Evolutionary conservation across 225 moss, liverwort and hornwort species (phyloP), one percentile per base, ranked within the genome.

Genomic region (Polytrichum commune): DNA sequence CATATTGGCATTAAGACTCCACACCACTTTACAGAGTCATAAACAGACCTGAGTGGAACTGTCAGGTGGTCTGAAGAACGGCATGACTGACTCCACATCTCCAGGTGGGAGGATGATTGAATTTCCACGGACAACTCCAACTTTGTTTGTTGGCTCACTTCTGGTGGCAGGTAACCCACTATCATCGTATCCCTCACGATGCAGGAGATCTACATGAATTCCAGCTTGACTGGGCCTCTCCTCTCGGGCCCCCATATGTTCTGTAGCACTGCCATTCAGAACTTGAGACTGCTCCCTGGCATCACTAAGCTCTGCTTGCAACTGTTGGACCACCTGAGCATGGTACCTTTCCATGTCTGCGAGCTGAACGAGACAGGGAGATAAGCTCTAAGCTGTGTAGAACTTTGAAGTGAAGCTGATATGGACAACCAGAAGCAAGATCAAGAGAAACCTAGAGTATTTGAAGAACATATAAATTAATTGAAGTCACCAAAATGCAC

Each of bases 301-400:
- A 62, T 96, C 96, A 69, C 53, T 81, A 13, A 96, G 75, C 72
- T 96, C 96, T 76, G 82, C 80, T 76, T 93, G 96, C 61, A 96
- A 79, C 55, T 87, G 88, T 72, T 92, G 96, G 56, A 90, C 81
- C 57, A 85, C 72, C 79, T 93, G 91, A 56, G 91, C 75, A 75
- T 96, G 92, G 30, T 84, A 96, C 69, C 96, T 93, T 64, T 96
- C 96, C 76, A 90, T 77, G 53, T 96, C 96, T 80, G 85, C 87
- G 65, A 93, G 87, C 96, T 96, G 91, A 73, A 75, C 13, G 22
- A 58, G 58, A 58, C 6, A 58, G 58, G 58, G 24, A 20, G 24
- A 58, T 58, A 58, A 58, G 22, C 24, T 46, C 46, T 46, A 46
- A 46, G 46, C 46, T 16, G 4, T 13, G 46, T 46, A 46, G 46